Evolutionary conservation across 148 eudicot species (phyloP).

Genomic region (Rheum nobile): DNA sequence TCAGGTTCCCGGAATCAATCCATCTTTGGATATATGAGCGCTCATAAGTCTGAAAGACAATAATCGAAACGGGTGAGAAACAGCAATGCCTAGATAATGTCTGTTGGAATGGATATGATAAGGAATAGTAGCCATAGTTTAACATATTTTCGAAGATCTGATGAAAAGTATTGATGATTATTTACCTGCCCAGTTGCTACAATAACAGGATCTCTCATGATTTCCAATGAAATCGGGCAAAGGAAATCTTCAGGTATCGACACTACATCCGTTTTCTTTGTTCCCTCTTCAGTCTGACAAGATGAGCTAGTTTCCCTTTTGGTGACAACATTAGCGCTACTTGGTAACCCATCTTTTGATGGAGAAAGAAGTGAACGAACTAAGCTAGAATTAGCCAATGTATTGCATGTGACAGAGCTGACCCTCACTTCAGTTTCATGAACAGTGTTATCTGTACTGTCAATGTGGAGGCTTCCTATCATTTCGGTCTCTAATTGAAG

Average conservation of each 20-base stretch:
- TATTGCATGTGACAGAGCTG: slow-evolving; percentile 14
- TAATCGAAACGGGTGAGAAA: neutral
- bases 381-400: slow-evolving; percentile 15
- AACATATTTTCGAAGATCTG: too few species aligned
- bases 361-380: slow-evolving; percentile 10
- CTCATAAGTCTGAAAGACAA: slow-evolving; percentile 64
- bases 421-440: slow-evolving; percentile 35
- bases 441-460: slow-evolving; percentile 43
- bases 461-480: slow-evolving; percentile 52
- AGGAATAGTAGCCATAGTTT: too few species aligned
- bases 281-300: slow-evolving; percentile 29
- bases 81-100: neutral
- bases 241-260: slow-evolving; percentile 69
- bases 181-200: slow-evolving; percentile 88
- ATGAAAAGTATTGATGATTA: too few species aligned
- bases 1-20: slow-evolving; percentile 82
- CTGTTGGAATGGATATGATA: neutral
- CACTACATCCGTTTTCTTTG: slow-evolving; percentile 37
- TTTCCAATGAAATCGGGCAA: slow-evolving; percentile 81
- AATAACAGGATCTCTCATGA: slow-evolving; percentile 89
- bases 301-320: slow-evolving; percentile 15
- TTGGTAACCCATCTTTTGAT: slow-evolving; percentile 11
- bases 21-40: slow-evolving; percentile 89
- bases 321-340: slow-evolving; percentile 10
- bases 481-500: slow-evolving; percentile 27